phyloP scores from a whole-genome alignment of 2,329 filamentous ascomycete species.

The Aulographum hederae region DNA sequence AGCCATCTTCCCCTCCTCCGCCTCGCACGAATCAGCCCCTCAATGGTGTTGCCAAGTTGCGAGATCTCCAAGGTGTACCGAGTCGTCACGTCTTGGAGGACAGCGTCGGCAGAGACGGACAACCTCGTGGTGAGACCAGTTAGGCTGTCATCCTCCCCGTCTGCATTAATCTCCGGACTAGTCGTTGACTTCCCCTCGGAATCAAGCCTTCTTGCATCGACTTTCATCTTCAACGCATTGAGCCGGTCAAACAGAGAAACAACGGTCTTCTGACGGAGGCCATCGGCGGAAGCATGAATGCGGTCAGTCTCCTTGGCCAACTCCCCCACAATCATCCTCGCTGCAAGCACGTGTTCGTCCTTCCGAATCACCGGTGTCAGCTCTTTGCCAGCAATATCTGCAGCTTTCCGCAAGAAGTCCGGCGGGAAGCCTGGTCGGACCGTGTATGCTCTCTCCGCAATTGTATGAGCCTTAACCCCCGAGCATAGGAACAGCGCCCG shows the following conservation, averaged over 20 bases:
- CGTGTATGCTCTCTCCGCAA: slow-evolving; percentile 45
- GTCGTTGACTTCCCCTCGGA: no score
- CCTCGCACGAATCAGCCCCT: slow-evolving; percentile 49
- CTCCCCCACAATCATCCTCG: slow-evolving; percentile 28
- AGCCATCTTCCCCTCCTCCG: slow-evolving; percentile 59
- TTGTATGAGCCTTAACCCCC: slow-evolving; percentile 78
- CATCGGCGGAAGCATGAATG: not conserved
- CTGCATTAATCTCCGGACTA: no score
- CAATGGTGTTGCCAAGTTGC: slow-evolving; percentile 58
- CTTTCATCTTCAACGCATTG: slow-evolving; percentile 14
- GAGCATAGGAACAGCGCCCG: slow-evolving; percentile 61
- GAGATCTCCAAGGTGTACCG: slow-evolving; percentile 67
- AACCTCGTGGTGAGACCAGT: slow-evolving; percentile 9
- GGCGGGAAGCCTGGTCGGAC: slow-evolving; percentile 14
- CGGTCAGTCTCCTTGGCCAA: slow-evolving; percentile 17
- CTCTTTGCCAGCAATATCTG: slow-evolving; percentile 23
- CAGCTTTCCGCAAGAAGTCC: slow-evolving; percentile 19
- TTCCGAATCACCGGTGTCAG: slow-evolving; percentile 23
- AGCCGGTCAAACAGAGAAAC: not conserved
- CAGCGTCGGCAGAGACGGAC: slow-evolving; percentile 63
- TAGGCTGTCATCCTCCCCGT: no score
- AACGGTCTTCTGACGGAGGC: no score
- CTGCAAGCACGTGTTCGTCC: slow-evolving; percentile 35
- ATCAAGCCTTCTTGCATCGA: slow-evolving; percentile 19
- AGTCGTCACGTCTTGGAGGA: slow-evolving; percentile 57